Percentiles rank a stretch among this genome's conserved stretches.
These are phyloP conservation scores for Claviceps sp. DNA, from an alignment of 2,329 filamentous ascomycete species.

Conservation along the genomic window DNA sequence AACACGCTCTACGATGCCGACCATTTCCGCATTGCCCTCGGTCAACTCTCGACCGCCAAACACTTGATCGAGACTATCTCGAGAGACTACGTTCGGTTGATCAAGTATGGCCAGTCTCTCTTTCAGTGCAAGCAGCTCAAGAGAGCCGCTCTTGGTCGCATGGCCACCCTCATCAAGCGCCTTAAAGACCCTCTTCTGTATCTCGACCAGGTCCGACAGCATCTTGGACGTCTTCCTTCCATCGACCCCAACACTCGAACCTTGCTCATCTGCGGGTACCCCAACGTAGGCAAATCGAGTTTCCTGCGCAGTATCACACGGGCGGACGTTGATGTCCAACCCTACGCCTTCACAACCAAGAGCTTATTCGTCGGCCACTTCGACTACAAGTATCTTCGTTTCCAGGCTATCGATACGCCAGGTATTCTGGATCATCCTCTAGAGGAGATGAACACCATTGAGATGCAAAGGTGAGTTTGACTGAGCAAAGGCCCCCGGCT, in stretches of 20 bases:
- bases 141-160: constrained; percentile 86
- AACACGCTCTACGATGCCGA: constrained; percentile 98
- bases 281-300: constrained; percentile 94
- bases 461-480: constrained; percentile 60
- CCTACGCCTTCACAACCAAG: constrained; percentile 98
- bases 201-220: constrained; percentile 82
- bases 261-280: constrained; percentile 91
- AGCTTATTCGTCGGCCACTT: constrained; percentile 95
- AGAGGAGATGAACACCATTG: constrained; percentile 99
- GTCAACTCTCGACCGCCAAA: constrained; percentile 91
- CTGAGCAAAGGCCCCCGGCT: not conserved
- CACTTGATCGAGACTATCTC: constrained; percentile 92
- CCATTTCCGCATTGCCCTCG: constrained; percentile 92
- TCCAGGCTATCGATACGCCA: constrained; percentile 86
- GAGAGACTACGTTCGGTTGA: constrained; percentile 84
- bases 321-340: constrained; percentile 93
- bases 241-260: constrained; percentile 97
- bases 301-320: constrained; percentile 87
- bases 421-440: constrained; percentile 95
- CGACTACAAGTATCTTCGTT: constrained; percentile 62
- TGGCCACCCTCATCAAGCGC: constrained; percentile 93
- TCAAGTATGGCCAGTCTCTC: constrained; percentile 87
- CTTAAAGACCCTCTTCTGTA: constrained; percentile 92
- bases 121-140: constrained; percentile 99
- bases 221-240: constrained; percentile 91